Percentiles rank a stretch among this genome's conserved stretches.
Evolutionary conservation across 164 flowering plant genomes (phyloP).

Genomic region (grape (Vitis vinifera)): ASM3070453v1 NC_081822.1:17906001-17906500

Average conservation of each 20-base stretch:
- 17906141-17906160: conserved; percentile 7
- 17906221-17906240: not conserved
- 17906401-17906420: not conserved
- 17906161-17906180: not conserved
- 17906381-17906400: not conserved
- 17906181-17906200: not conserved
- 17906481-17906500: conserved; percentile 5
- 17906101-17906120: conserved; percentile 2
- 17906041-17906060: not conserved
- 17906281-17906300: conserved; percentile 3
- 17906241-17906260: not conserved
- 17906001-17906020: not conserved
- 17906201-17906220: conserved; percentile 2
- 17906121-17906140: conserved; percentile 2
- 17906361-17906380: not conserved
- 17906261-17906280: not conserved
- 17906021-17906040: not conserved
- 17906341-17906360: not conserved
- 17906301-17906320: not conserved
- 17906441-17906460: not conserved
- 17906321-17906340: not conserved
- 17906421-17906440: too few relatives aligned
- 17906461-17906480: not conserved
- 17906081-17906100: not conserved
- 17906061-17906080: conserved; percentile 1